These are phyloP conservation scores for Bipolaris gigantea DNA, from an alignment of 2,329 filamentous ascomycete genomes.

Conservation along the genomic window DNA sequence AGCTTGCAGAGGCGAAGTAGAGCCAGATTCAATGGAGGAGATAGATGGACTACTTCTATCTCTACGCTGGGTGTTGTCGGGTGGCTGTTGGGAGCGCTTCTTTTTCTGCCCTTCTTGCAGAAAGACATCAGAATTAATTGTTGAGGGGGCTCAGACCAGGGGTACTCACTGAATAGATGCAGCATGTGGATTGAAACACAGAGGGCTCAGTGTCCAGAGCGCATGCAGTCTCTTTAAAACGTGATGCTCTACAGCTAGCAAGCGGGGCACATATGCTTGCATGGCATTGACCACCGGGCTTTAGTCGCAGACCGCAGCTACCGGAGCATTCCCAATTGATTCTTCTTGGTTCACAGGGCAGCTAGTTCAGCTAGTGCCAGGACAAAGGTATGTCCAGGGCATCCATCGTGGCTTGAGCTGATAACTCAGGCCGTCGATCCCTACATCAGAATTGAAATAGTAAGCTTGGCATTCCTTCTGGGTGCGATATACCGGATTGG, in stretches of 20 bases:
- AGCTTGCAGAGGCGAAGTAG: neutral
- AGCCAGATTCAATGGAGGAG: conserved; percentile 10
- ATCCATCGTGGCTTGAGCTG: conserved; percentile 1
- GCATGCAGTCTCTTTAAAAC: conserved; percentile 10
- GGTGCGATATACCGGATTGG: conserved; percentile 3
- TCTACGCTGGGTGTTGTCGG: conserved; percentile 9
- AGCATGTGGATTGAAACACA: conserved; percentile 23
- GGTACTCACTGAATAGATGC: conserved; percentile 23
- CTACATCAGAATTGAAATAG: conserved; percentile 4
- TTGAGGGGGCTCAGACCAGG: neutral
- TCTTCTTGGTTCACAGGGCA: conserved; percentile 5
- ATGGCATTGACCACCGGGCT: conserved; percentile 12
- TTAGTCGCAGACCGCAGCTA: conserved; percentile 1
- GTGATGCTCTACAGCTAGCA: conserved; percentile 9
- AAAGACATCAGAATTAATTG: conserved; percentile 2
- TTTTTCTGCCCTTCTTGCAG: conserved; percentile 24
- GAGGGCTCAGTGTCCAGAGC: neutral
- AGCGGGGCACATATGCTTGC: conserved; percentile 14
- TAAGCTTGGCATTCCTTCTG: neutral
- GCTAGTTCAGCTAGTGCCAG: conserved; percentile 11
- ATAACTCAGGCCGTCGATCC: conserved; percentile 13
- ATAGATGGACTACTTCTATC: conserved; percentile 10
- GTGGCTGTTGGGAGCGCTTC: conserved; percentile 11
- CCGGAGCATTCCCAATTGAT: conserved; percentile 1
- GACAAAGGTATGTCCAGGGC: conserved; percentile 8